Evolutionary conservation across 2,329 filamentous ascomycete genomes (phyloP), one percentile per base, ranked within the genome.

Genomic region (Podosphaera xanthii): DNA sequence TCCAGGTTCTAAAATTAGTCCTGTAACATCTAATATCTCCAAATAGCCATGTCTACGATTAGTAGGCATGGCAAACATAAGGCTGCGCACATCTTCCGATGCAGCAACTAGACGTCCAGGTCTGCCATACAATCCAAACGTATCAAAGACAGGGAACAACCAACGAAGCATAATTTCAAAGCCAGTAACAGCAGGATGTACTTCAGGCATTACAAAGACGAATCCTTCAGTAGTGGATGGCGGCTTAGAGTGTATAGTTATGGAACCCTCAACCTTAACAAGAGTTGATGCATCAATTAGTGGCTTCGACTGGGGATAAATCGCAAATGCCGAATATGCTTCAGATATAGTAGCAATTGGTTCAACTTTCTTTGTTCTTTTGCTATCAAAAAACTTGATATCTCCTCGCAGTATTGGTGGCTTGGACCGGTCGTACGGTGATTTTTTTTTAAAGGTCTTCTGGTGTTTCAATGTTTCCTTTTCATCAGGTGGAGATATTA

Each of bases 31-130:
- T 59, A 90, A 72, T 42, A 89, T 82, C 67, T 97, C 92, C 34
- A 98, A 73, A 67, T 97, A 97, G 0, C 91, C 90, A 67, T 94
- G 94, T 63, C 86, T 80, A 58, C 83, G 82, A 65, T 92, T 82
- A 65, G 86, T 87, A 0, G 92, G 91, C 83, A 98, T 94, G 4
- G 90, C 92, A 70, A 97, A 98, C 92, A 98, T 98, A 63, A 98
- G 76, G 60, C 92, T 94, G 53, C 88, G 81, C 3, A 86, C 76
- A 70, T 97, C 90, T 52, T 90, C 78, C 0, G 86, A 84, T 68
- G 94, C 94, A 2, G 92, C 88, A 40, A 95, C 83, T 52, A 98
- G 76, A 62, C 87, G 83, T 35, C 81, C 86, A 0, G 92, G 92
- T 31, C 92, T 84, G 35, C 92, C 92, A 66, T 98, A 98, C 1